Evolutionary conservation across 805 yeast genomes (phyloP).

Genomic region (Candida maris): DNA sequence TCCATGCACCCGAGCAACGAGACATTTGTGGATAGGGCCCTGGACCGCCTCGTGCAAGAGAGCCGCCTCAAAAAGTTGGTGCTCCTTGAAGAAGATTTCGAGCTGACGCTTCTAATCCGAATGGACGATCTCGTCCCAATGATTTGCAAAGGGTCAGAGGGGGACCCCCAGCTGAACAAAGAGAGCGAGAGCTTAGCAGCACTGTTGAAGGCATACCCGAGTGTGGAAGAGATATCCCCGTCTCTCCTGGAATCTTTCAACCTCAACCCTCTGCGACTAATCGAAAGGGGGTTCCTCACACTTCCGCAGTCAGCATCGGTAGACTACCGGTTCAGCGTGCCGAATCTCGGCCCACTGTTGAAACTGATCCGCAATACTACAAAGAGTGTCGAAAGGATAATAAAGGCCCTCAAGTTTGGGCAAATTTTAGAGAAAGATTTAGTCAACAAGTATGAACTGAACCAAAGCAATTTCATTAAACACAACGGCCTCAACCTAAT

Average conservation of each 20-base stretch:
- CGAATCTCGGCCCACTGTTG: slow-evolving; percentile 48
- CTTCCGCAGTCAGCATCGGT: slow-evolving; percentile 33
- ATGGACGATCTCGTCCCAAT: slow-evolving; percentile 19
- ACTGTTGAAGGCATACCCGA: slow-evolving; percentile 20
- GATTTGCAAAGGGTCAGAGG: slow-evolving; percentile 5
- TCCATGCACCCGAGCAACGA: slow-evolving; percentile 43
- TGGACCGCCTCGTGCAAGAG: slow-evolving; percentile 35
- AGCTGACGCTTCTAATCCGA: slow-evolving; percentile 23
- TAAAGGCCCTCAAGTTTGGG: slow-evolving; percentile 36
- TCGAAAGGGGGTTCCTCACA: slow-evolving; percentile 42
- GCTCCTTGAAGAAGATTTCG: slow-evolving; percentile 12
- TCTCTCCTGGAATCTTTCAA: slow-evolving; percentile 15
- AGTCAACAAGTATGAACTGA: slow-evolving; percentile 42
- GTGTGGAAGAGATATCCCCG: slow-evolving; percentile 23
- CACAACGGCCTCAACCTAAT: slow-evolving; percentile 47
- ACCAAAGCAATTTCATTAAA: slow-evolving; percentile 42
- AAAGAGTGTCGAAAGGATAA: slow-evolving; percentile 38
- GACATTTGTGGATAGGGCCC: slow-evolving; percentile 47
- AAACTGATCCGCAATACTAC: slow-evolving; percentile 43
- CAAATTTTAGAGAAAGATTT: slow-evolving; percentile 43
- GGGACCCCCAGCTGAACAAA: neutral
- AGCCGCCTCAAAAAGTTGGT: slow-evolving; percentile 34
- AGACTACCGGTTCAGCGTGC: slow-evolving; percentile 42
- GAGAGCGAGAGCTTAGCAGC: slow-evolving; percentile 14
- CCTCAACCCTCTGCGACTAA: slow-evolving; percentile 32